A percentile compares a stretch with the other conserved stretches of the same genome.
Evolutionary conservation across 305 asterid species (phyloP).

Genomic region (Stenogyne calaminthoides): DNA sequence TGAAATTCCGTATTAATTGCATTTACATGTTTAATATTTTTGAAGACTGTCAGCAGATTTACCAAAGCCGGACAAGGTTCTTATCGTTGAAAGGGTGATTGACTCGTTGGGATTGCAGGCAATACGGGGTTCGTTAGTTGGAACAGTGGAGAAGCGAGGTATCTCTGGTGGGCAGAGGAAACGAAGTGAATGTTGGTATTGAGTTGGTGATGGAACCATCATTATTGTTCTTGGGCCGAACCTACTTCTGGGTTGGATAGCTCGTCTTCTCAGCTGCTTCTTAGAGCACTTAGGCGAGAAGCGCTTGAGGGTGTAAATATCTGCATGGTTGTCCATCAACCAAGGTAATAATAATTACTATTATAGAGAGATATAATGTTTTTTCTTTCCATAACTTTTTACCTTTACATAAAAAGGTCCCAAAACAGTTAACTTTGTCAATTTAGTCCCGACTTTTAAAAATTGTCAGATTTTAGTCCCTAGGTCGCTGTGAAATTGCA

Average conservation of each 20-base stretch:
- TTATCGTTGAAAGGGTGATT: conserved; percentile 85
- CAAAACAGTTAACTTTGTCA: background rate
- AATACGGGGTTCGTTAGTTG: conserved; percentile 85
- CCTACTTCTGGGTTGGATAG: conserved; percentile 99
- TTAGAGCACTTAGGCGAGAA: conserved; percentile 92
- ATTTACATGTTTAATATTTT: conserved; percentile 41
- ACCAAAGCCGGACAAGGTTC: conserved; percentile 87
- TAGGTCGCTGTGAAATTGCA: background rate
- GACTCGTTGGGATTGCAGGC: conserved; percentile 89
- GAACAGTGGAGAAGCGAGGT: conserved; percentile 95
- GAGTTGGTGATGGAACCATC: conserved; percentile 99
- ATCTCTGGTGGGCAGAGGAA: conserved; percentile 98
- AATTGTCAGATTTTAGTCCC: background rate
- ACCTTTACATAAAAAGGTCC: background rate
- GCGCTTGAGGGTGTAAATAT: conserved; percentile 93
- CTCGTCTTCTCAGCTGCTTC: conserved; percentile 90
- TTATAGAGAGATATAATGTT: background rate
- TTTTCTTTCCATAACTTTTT: background rate
- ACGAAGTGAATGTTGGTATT: conserved; percentile 95
- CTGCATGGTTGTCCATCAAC: conserved; percentile 98
- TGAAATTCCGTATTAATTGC: conserved; percentile 39
- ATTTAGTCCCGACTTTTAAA: background rate
- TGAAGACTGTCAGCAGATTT: conserved; percentile 92
- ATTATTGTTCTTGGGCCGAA: conserved; percentile 81
- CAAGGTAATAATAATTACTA: conserved; percentile 54